Conservation (phyloP, 2,329 filamentous ascomycete genomes). For the Paecilomyces sp. region DNA sequence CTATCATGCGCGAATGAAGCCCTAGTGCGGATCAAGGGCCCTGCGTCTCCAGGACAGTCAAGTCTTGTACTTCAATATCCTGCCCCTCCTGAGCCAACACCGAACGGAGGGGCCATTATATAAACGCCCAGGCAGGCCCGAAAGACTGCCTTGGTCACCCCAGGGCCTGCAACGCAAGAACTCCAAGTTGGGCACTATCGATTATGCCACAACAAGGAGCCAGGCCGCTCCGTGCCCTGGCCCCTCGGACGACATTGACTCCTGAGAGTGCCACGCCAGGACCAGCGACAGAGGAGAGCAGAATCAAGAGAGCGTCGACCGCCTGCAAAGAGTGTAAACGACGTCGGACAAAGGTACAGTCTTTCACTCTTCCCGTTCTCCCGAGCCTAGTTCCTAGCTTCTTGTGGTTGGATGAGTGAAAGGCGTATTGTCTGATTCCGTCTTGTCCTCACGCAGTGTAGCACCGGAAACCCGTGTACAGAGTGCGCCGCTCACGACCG, state of each 20-base stretch:
- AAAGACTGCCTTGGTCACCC: neutral
- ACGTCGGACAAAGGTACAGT: slow-evolving; percentile 29
- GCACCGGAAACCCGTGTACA: slow-evolving; percentile 20
- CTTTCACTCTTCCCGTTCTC: neutral
- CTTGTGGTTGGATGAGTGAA: neutral
- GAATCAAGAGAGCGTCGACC: slow-evolving; percentile 28
- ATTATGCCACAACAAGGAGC: slow-evolving; percentile 21
- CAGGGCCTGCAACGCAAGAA: neutral
- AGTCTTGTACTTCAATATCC: neutral
- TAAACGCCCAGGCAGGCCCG: neutral
- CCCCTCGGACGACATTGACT: slow-evolving; percentile 16
- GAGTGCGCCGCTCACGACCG: slow-evolving; percentile 27
- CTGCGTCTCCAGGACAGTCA: neutral
- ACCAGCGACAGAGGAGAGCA: slow-evolving; percentile 19
- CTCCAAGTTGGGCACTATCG: neutral
- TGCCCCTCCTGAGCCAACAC: neutral
- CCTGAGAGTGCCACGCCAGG: slow-evolving; percentile 8
- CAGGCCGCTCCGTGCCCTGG: slow-evolving; percentile 23
- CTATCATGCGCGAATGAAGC: neutral
- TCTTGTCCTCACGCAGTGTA: slow-evolving; percentile 18
- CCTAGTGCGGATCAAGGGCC: neutral
- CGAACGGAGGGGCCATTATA: neutral
- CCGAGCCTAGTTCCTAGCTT: neutral
- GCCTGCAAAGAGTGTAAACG: slow-evolving; percentile 31
- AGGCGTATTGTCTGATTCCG: slow-evolving; percentile 1